Evolutionary conservation across 306 rosid species (phyloP).

Genomic region (Vigna nakashimae): DNA sequence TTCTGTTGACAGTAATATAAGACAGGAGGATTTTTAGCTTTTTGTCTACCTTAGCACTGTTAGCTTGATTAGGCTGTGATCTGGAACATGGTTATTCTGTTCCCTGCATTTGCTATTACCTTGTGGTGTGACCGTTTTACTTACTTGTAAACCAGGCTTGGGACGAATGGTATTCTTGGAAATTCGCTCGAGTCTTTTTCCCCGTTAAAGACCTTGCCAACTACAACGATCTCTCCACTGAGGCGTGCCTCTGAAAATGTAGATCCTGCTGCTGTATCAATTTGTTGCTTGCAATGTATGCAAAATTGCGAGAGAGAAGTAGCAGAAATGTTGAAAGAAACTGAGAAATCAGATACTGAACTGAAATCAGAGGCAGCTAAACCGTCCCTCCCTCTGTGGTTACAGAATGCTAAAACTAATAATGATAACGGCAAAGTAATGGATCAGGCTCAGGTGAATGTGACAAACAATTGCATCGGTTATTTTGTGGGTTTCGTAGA

Average conservation of each 20-base stretch:
- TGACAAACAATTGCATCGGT: slow-evolving; percentile 14
- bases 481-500: neutral
- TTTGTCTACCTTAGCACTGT: slow-evolving; percentile 25
- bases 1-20: slow-evolving; percentile 28
- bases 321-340: slow-evolving; percentile 63
- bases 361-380: slow-evolving; percentile 58
- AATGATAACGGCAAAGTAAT: slow-evolving; percentile 52
- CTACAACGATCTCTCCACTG: slow-evolving; percentile 54
- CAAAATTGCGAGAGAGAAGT: slow-evolving; percentile 67
- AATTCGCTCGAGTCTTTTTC: slow-evolving; percentile 81
- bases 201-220: slow-evolving; percentile 66
- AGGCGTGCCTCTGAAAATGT: slow-evolving; percentile 61
- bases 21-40: slow-evolving; percentile 36
- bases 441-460: slow-evolving; percentile 66
- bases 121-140: slow-evolving; percentile 27
- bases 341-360: slow-evolving; percentile 63
- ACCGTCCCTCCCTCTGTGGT: slow-evolving; percentile 82
- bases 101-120: slow-evolving; percentile 33
- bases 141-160: slow-evolving; percentile 63
- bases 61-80: slow-evolving; percentile 41
- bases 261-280: slow-evolving; percentile 60
- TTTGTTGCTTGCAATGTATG: slow-evolving; percentile 75
- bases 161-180: slow-evolving; percentile 79
- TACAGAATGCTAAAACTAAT: slow-evolving; percentile 73
- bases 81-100: slow-evolving; percentile 42